These are phyloP conservation scores for Ceratocystis ficicola DNA, from an alignment of 2,329 filamentous ascomycete genomes.

Conservation along the genomic window DNA sequence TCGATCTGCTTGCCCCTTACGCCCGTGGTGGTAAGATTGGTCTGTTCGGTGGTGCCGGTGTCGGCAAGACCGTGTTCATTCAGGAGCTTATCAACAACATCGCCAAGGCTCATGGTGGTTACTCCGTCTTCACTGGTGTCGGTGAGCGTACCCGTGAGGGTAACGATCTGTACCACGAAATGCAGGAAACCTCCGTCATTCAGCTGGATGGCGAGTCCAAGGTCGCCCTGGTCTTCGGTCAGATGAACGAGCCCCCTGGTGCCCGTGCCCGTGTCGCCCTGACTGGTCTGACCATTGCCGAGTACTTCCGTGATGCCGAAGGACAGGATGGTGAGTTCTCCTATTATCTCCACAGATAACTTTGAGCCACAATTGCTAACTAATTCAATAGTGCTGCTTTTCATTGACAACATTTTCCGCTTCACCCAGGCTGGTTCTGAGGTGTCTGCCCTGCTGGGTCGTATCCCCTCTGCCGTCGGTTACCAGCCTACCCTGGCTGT, in stretches of 20 bases:
- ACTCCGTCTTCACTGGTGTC: slow-evolving; percentile 99
- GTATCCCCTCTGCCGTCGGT: slow-evolving; percentile 99
- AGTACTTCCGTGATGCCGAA: slow-evolving; percentile 65
- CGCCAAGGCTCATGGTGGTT: slow-evolving; percentile 99
- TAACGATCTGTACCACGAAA: slow-evolving; percentile 99
- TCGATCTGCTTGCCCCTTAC: slow-evolving; percentile 96
- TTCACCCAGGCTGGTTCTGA: slow-evolving; percentile 99
- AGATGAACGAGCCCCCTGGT: slow-evolving; percentile 99
- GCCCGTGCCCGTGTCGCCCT: slow-evolving; percentile 99
- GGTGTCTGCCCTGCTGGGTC: slow-evolving; percentile 96
- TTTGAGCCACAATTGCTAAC: not conserved
- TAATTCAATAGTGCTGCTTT: slow-evolving; percentile 62
- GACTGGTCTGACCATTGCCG: slow-evolving; percentile 69
- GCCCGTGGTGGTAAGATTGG: slow-evolving; percentile 99
- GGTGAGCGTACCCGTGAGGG: slow-evolving; percentile 99
- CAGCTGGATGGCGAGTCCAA: slow-evolving; percentile 98
- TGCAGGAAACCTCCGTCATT: slow-evolving; percentile 99
- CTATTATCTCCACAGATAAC: not conserved
- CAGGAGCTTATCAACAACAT: slow-evolving; percentile 99
- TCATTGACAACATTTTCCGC: slow-evolving; percentile 99
- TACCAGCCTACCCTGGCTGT: slow-evolving; percentile 98
- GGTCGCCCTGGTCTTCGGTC: slow-evolving; percentile 98
- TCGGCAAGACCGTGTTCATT: slow-evolving; percentile 99
- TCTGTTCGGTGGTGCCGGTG: slow-evolving; percentile 99
- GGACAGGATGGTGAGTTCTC: slow-evolving; percentile 68